A percentile compares a stretch with the other conserved stretches of the same genome.
Conservation (phyloP, 768 basidiomycete species). For the Asterophora lycoperdoides region DNA sequence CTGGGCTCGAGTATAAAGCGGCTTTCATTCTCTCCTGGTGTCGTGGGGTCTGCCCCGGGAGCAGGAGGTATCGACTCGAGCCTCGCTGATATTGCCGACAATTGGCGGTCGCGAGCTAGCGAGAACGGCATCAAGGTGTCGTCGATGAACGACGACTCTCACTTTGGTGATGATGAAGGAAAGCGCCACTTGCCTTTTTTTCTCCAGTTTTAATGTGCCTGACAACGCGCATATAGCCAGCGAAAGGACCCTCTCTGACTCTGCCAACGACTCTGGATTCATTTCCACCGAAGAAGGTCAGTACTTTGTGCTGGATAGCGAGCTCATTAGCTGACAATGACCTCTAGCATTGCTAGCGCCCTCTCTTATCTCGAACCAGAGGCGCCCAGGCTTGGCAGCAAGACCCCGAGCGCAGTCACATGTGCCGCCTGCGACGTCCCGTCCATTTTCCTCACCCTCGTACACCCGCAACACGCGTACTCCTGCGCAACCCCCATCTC, state of each 20-base stretch:
- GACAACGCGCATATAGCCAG: conserved; percentile 49
- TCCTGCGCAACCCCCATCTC: conserved; percentile 27
- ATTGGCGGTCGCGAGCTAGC: conserved; percentile 68
- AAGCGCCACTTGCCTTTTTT: conserved; percentile 22
- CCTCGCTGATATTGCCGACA: conserved; percentile 58
- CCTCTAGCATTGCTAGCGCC: conserved; percentile 51
- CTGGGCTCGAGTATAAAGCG: conserved; percentile 36
- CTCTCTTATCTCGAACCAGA: conserved; percentile 48
- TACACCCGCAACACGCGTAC: conserved; percentile 24
- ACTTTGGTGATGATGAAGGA: conserved; percentile 44
- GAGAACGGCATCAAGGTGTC: conserved; percentile 71
- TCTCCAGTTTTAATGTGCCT: conserved; percentile 13
- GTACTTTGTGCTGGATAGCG: conserved; percentile 6
- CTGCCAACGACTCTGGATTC: conserved; percentile 43
- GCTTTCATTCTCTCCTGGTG: conserved; percentile 44
- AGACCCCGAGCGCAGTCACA: conserved; percentile 58
- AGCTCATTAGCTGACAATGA: conserved; percentile 16
- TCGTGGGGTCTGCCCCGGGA: conserved; percentile 20
- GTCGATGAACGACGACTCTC: conserved; percentile 45
- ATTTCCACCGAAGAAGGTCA: conserved; percentile 48
- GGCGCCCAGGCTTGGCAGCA: conserved; percentile 23
- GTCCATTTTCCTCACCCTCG: conserved; percentile 34
- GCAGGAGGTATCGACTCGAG: conserved; percentile 36
- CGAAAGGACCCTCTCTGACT: conserved; percentile 45
- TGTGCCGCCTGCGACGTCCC: conserved; percentile 33